These are phyloP conservation scores for Candida andamanensis DNA, from an alignment of 805 yeast species.

Conservation along the genomic window DNA sequence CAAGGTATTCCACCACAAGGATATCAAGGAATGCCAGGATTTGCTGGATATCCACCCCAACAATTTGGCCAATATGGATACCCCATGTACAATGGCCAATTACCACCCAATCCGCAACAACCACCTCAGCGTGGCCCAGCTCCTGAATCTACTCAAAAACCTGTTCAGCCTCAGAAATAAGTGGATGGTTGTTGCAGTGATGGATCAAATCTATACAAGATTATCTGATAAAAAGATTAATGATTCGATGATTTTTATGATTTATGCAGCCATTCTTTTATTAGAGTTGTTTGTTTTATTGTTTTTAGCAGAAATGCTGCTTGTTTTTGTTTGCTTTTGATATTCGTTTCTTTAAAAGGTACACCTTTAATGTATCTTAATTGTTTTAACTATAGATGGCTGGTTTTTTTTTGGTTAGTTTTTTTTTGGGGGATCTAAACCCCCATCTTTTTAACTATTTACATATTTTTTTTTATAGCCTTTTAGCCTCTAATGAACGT, in stretches of 20 bases:
- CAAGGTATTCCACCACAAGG: constrained; percentile 1
- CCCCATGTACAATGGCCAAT: constrained; percentile 15
- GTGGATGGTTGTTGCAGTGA: not conserved
- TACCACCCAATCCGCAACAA: constrained; percentile 14
- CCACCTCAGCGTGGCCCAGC: constrained; percentile 7
- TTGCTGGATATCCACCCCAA: constrained; percentile 19
- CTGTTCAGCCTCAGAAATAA: constrained; percentile 8
- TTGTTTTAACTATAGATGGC: not conserved
- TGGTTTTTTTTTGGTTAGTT: not conserved
- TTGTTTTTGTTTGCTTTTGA: not conserved
- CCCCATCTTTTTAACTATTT: constrained; percentile 1
- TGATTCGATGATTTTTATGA: constrained; percentile 7
- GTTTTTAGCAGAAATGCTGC: not conserved
- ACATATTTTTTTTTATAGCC: no score
- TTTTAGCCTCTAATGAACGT: no score
- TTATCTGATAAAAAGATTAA: constrained; percentile 1
- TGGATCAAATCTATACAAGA: not conserved
- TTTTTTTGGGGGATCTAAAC: constrained; percentile 2
- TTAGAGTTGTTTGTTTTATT: constrained; percentile 3
- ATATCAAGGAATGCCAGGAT: constrained; percentile 16
- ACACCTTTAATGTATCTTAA: no score
- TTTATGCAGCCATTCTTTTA: constrained; percentile 5
- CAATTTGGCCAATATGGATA: constrained; percentile 15
- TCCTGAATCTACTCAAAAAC: constrained; percentile 7
- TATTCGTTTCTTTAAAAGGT: no score